Evolutionary conservation across 2,329 filamentous ascomycete species (phyloP).

Genomic region (Drechmeria coniospora): DNA sequence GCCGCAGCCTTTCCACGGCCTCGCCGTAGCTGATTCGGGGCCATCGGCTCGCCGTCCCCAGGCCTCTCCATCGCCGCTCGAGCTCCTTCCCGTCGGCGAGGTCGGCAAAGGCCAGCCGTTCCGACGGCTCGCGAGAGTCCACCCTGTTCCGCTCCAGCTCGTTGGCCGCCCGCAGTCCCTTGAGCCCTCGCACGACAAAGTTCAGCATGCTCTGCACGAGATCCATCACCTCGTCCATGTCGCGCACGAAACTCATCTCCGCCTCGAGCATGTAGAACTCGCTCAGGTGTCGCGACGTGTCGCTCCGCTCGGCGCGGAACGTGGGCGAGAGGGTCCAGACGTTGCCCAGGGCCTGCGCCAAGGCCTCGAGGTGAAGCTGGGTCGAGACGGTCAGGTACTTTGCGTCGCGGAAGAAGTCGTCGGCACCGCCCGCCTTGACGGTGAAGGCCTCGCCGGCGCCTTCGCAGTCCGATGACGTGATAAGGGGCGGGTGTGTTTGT

Average conservation of each 20-base stretch:
- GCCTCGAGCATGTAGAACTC: conserved; percentile 99
- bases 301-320: conserved; percentile 84
- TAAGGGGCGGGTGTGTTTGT: conserved; percentile 81
- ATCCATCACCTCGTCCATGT: conserved; percentile 57
- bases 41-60: conserved; percentile 45
- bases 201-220: conserved; percentile 68
- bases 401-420: conserved; percentile 62
- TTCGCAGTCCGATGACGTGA: conserved; percentile 95
- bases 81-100: conserved; percentile 32
- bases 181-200: conserved; percentile 25
- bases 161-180: conserved; percentile 23
- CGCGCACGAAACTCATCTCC: conserved; percentile 65
- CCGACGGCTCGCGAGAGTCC: conserved; percentile 22
- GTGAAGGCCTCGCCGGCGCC: conserved; percentile 89
- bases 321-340: conserved; percentile 92
- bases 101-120: conserved; percentile 26
- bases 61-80: conserved; percentile 54
- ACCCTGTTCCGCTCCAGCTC: conserved; percentile 26
- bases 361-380: conserved; percentile 85
- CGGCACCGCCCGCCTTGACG: conserved; percentile 31
- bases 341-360: conserved; percentile 73
- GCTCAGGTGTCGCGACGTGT: conserved; percentile 84
- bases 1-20: conserved; percentile 54
- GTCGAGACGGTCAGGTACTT: conserved; percentile 94
- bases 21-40: conserved; percentile 70